phyloP scores from a whole-genome alignment of 768 basidiomycete genomes.

The Obba rivulosa region DNA sequence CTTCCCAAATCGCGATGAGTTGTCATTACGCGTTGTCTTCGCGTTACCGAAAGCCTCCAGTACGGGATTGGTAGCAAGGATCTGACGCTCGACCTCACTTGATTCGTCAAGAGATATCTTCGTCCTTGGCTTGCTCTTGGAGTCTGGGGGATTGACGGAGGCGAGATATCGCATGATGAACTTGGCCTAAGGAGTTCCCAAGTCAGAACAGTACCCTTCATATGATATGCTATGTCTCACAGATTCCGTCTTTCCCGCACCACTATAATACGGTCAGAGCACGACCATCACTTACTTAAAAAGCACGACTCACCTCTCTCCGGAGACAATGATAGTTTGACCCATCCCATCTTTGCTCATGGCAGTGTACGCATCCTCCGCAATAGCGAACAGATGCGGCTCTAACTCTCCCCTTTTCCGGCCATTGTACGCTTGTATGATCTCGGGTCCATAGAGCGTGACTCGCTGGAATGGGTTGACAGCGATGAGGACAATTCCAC shows the following conservation, averaged over 20 bases:
- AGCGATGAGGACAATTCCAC: slow-evolving; percentile 97
- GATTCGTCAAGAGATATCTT: slow-evolving; percentile 79
- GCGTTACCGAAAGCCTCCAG: slow-evolving; percentile 99
- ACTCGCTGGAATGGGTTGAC: slow-evolving; percentile 99
- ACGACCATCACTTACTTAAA: neutral
- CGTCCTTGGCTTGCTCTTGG: slow-evolving; percentile 54
- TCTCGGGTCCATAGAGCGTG: slow-evolving; percentile 93
- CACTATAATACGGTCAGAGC: slow-evolving; percentile 44
- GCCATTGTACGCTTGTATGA: slow-evolving; percentile 95
- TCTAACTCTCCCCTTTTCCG: slow-evolving; percentile 91
- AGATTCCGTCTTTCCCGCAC: slow-evolving; percentile 98
- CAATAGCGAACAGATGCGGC: slow-evolving; percentile 97
- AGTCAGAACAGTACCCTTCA: neutral
- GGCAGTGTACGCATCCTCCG: slow-evolving; percentile 97
- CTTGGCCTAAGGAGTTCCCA: slow-evolving; percentile 60
- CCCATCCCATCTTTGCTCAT: slow-evolving; percentile 93
- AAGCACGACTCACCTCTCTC: slow-evolving; percentile 70
- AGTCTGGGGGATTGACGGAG: slow-evolving; percentile 82
- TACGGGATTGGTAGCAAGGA: slow-evolving; percentile 98
- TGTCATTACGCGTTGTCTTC: slow-evolving; percentile 98
- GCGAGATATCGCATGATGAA: slow-evolving; percentile 99
- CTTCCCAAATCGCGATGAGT: slow-evolving; percentile 98
- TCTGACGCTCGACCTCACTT: slow-evolving; percentile 95
- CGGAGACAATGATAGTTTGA: slow-evolving; percentile 98
- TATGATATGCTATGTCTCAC: slow-evolving; percentile 37